Percentiles rank a stretch among this genome's conserved stretches.
These are phyloP conservation scores for Coemansia sp. DNA, from an alignment of 192 early-diverging fungal genomes.

Conservation along the genomic window DNA sequence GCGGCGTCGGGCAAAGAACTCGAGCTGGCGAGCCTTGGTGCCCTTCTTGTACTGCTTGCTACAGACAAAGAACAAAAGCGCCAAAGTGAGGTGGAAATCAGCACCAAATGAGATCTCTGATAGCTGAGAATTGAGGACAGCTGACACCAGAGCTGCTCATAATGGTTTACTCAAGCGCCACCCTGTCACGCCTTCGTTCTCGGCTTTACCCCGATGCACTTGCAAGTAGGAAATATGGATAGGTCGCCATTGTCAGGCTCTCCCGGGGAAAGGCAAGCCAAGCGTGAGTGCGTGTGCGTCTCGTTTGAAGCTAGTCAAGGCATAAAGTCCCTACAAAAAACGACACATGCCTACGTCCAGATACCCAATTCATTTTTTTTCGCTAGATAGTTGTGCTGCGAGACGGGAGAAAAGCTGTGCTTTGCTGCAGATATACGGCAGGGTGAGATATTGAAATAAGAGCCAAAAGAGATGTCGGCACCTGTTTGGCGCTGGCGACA, in stretches of 20 bases:
- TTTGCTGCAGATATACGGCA: neutral
- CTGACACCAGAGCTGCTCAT: too few relatives aligned
- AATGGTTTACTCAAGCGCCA: too few relatives aligned
- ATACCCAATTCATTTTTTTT: neutral
- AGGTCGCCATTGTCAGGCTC: neutral
- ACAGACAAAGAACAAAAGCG: neutral
- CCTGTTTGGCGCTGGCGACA: neutral
- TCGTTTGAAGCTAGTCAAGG: neutral
- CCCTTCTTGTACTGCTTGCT: neutral
- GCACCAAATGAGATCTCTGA: too few relatives aligned
- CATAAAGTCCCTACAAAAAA: too few relatives aligned
- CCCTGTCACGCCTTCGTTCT: too few relatives aligned
- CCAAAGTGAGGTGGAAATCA: too few relatives aligned
- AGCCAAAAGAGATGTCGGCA: neutral
- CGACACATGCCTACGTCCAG: neutral
- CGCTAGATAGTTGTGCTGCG: too few relatives aligned
- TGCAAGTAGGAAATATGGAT: neutral
- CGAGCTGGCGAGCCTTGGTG: constrained; percentile 11
- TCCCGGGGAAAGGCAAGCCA: neutral
- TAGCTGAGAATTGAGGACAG: too few relatives aligned
- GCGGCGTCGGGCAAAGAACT: constrained; percentile 14
- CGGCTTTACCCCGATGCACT: too few relatives aligned
- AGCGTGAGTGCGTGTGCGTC: neutral
- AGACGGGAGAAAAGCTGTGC: too few relatives aligned
- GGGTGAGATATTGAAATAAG: neutral